Evolutionary conservation across 371 early-diverging fungal species (phyloP), one percentile per base, ranked within the genome.

Genomic region (Coemansia sp.): DNA sequence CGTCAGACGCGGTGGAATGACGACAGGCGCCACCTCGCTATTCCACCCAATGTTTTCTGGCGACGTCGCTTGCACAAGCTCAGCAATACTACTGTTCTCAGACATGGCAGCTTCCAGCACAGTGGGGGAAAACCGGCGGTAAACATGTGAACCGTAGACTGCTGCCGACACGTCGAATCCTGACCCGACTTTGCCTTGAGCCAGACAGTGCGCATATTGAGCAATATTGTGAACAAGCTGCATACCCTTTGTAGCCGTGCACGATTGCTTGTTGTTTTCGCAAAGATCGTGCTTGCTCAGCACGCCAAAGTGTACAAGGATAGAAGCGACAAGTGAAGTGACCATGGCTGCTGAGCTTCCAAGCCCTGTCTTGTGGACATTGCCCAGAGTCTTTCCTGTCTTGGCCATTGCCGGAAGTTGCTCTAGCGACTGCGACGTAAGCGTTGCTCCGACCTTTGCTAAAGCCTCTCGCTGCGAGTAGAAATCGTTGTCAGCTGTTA

Each of bases 121-220:
- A 0, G 71, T 69, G 2, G 96, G 95, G 17, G 84, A 85, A 71
- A 97, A 98, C 21, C 97, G 83, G 9, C 84, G 83, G 71, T 98
- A 97, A 4, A 85, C 78, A 68, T 95, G 96, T 39, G 88, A 88
- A 11, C 97, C 98, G 81, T 84, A 94, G 1, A 93, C 90, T 2
- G 97, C 98, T 15, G 94, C 86, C 3, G 92, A 89, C 15, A 98
- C 95, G 78, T 98, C 98, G 71, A 98, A 98, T 4, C 98, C 98
- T 44, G 90, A 90, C 2, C 98, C 98, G 26, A 98, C 88, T 78
- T 98, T 98, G 32, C 98, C 98, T 74, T 98, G 98, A 17, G 97
- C 97, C 40, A 90, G 81, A 63, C 97, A 95, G 82, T 98, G 98
- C n/a, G 89, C 85, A 56, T 88, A 87, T 79, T 97, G 97, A 0